Base-by-base conservation (phyloP, 331 rosid genomes). In the Quercus tomentella region DNA sequence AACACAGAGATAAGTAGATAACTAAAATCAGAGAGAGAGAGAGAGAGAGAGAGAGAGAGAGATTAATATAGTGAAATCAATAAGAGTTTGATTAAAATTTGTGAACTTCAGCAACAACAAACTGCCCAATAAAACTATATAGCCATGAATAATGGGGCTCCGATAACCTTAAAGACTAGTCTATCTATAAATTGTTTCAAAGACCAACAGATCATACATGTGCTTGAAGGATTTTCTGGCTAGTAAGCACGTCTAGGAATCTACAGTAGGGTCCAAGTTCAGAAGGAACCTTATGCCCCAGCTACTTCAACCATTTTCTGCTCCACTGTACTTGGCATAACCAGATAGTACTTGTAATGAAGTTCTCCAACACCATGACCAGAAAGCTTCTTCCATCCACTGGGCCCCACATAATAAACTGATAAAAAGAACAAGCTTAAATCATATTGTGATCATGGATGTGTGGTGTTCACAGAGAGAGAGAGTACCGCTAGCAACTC, bases 331-430 rank as follows among this genome's bases (percentile, higher is more conserved):
- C 83, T 93, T 17, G 94, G 88, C 51, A 70, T 81, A 31, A 87
- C 97, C 9, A 94, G 98, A 79, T 89, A 79, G 86, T 96, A 96
- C 8, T 80, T 72, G 85, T 96, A 91, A 76, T 96, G 94, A 28
- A 96, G 97, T 63, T 93, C 99, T 33, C 99, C 98, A 6, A 96
- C 99, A 81, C 90, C 98, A 80, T 91, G 98, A 15, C 99, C 98
- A 4, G 99, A 88, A 25, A 93, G 81, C 83, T 96, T 96, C 87
- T 91, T 91, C 99, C 98, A 96, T 76, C 98, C 99, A 43, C 79
- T 74, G 35, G 96, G 91, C 76, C 99, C 99, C 63, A 96, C 99
- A 7, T 91, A 62, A 81, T 93, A 96, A 56, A 96, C 99, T 96
- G 74, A 73, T 79, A 57, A 63, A 82, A 84, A 3, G 66, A 7